Percentiles rank a stretch among this genome's conserved stretches.
phyloP scores from a whole-genome alignment of 768 basidiomycete genomes.

The Calocera viscosa region DNA sequence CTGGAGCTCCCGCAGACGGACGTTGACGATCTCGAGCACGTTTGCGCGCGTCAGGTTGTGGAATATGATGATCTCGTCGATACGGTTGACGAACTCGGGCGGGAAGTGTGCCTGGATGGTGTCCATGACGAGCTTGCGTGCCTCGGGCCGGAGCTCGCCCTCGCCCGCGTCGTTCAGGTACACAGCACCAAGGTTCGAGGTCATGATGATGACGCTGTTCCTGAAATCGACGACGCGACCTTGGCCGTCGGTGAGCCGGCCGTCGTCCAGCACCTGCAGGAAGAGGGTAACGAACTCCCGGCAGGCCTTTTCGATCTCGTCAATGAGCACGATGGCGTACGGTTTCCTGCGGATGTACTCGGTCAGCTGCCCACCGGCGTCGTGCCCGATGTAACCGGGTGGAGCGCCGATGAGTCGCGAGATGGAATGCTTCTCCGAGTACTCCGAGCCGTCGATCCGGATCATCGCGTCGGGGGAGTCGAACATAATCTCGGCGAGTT shows the following conservation, averaged over 20 bases:
- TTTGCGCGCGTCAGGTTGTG: slow-evolving; percentile 70
- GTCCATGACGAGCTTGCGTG: slow-evolving; percentile 55
- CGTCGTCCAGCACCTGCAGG: slow-evolving; percentile 84
- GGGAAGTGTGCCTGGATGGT: slow-evolving; percentile 72
- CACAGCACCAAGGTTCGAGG: slow-evolving; percentile 67
- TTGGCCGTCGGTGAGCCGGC: slow-evolving; percentile 78
- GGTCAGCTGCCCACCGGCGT: slow-evolving; percentile 79
- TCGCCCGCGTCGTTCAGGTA: slow-evolving; percentile 60
- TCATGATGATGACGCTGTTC: slow-evolving; percentile 87
- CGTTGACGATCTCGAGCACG: slow-evolving; percentile 63
- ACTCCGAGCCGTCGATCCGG: slow-evolving; percentile 94
- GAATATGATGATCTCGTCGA: slow-evolving; percentile 80
- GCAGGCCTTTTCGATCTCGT: slow-evolving; percentile 85
- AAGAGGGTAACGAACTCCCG: slow-evolving; percentile 88
- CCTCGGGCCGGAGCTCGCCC: slow-evolving; percentile 47
- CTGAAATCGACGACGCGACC: slow-evolving; percentile 87
- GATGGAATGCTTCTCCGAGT: slow-evolving; percentile 81
- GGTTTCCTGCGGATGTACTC: slow-evolving; percentile 88
- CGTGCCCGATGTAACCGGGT: slow-evolving; percentile 87
- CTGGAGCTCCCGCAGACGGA: slow-evolving; percentile 65
- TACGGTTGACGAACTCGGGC: slow-evolving; percentile 78
- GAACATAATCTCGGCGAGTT: slow-evolving; percentile 77
- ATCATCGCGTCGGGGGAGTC: slow-evolving; percentile 78
- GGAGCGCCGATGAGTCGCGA: slow-evolving; percentile 84
- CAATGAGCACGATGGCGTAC: slow-evolving; percentile 60